phyloP scores from a whole-genome alignment of 2,329 filamentous ascomycete genomes.

The Colletotrichum costaricense region DNA sequence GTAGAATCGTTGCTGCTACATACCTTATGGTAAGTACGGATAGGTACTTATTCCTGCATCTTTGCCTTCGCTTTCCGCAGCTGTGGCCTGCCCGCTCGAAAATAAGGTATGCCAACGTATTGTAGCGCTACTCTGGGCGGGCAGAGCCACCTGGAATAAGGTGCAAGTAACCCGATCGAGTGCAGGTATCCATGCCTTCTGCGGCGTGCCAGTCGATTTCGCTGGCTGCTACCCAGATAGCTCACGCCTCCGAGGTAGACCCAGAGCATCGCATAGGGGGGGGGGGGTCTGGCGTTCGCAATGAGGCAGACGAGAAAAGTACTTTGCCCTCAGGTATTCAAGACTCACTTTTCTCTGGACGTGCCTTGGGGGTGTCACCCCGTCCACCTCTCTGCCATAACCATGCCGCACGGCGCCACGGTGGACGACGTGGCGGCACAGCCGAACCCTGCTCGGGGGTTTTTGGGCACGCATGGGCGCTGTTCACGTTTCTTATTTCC shows the following conservation, averaged over 20 bases:
- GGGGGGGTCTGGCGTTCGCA: neutral
- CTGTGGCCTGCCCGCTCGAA: neutral
- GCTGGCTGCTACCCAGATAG: neutral
- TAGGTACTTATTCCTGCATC: neutral
- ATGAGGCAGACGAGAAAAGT: slow-evolving; percentile 7
- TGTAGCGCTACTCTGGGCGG: neutral
- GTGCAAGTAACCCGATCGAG: slow-evolving; percentile 17
- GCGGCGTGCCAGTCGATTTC: slow-evolving; percentile 11
- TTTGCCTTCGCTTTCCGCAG: neutral
- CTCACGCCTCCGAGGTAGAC: slow-evolving; percentile 12
- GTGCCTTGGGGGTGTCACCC: neutral
- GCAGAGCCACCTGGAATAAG: slow-evolving; percentile 3
- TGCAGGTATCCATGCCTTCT: slow-evolving; percentile 16
- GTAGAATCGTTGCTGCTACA: neutral
- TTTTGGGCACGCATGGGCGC: slow-evolving; percentile 32
- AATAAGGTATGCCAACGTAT: slow-evolving; percentile 10
- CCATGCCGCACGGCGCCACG: neutral
- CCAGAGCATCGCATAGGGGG: slow-evolving; percentile 3
- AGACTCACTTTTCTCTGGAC: slow-evolving; percentile 1
- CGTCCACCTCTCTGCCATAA: slow-evolving; percentile 7
- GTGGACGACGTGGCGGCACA: slow-evolving; percentile 8
- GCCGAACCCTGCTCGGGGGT: slow-evolving; percentile 21
- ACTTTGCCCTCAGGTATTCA: slow-evolving; percentile 3
- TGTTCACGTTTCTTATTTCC: slow-evolving; percentile 33
- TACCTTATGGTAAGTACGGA: too few relatives aligned